Evolutionary conservation across 2,329 filamentous ascomycete genomes (phyloP).

Genomic region (Dactylella cylindrospora): DNA sequence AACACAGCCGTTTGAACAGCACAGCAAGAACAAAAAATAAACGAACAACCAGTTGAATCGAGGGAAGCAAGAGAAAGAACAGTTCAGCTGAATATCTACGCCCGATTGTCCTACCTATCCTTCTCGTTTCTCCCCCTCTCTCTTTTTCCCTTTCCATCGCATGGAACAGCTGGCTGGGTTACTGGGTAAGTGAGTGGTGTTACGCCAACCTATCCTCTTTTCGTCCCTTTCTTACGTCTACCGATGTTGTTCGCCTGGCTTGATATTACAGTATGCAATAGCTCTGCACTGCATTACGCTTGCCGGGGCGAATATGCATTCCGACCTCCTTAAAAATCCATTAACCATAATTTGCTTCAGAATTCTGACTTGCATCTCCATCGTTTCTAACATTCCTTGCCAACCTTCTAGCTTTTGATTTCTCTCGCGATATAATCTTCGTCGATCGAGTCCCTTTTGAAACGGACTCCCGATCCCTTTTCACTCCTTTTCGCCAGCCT

Average conservation of each 20-base stretch:
- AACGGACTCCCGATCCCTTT: no score
- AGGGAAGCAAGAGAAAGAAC: background rate
- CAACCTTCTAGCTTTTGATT: conserved; percentile 1
- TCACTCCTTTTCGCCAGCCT: no score
- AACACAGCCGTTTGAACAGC: no score
- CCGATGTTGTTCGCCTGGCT: background rate
- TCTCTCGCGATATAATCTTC: conserved; percentile 2
- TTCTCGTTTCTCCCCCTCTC: conserved; percentile 1
- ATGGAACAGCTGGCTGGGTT: background rate
- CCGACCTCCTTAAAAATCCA: conserved; percentile 4
- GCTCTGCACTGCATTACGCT: no score
- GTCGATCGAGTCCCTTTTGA: no score
- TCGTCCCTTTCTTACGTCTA: background rate
- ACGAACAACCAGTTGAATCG: no score
- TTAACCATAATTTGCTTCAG: conserved; percentile 16
- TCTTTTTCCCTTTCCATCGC: background rate
- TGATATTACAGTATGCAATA: background rate
- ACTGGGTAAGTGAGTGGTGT: background rate
- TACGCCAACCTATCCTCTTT: background rate
- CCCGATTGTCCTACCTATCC: background rate
- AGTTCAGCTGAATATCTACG: conserved; percentile 1
- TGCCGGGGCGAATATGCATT: conserved; percentile 10
- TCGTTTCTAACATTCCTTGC: conserved; percentile 3
- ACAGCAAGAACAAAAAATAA: no score
- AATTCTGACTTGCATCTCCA: conserved; percentile 22